Evolutionary conservation across 2,329 filamentous ascomycete genomes (phyloP).

Genomic region (Onygena corvina): DNA sequence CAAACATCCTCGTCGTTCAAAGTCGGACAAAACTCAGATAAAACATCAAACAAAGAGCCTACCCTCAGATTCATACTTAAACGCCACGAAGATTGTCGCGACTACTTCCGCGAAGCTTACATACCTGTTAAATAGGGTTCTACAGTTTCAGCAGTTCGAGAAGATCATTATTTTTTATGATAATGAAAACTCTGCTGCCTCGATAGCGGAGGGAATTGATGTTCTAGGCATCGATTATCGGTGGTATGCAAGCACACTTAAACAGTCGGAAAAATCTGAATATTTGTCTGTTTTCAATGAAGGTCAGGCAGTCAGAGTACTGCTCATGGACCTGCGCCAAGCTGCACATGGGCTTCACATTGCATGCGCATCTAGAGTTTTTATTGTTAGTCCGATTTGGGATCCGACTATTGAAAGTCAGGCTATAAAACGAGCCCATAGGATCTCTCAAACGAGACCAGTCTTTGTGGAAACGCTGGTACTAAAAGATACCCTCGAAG

Average conservation of each 20-base stretch:
- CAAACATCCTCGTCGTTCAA: constrained; percentile 19
- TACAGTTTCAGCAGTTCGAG: constrained; percentile 55
- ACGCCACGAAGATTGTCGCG: constrained; percentile 53
- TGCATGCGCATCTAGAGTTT: constrained; percentile 68
- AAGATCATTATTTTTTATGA: constrained; percentile 93
- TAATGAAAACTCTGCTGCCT: constrained; percentile 73
- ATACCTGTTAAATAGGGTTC: constrained; percentile 65
- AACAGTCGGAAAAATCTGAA: constrained; percentile 51
- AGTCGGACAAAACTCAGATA: constrained; percentile 21
- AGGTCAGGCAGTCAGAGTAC: constrained; percentile 55
- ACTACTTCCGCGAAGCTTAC: constrained; percentile 79
- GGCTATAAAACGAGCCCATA: constrained; percentile 77
- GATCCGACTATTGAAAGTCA: constrained; percentile 76
- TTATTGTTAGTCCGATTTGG: constrained; percentile 80
- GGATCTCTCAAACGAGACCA: constrained; percentile 67
- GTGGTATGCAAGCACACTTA: constrained; percentile 46
- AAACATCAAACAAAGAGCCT: constrained; percentile 22
- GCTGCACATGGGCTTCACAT: constrained; percentile 83
- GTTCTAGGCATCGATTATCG: constrained; percentile 52
- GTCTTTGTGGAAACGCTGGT: constrained; percentile 82
- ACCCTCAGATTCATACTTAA: constrained; percentile 41
- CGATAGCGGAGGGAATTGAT: constrained; percentile 72
- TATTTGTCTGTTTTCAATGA: constrained; percentile 72
- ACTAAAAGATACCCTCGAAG: constrained; percentile 66
- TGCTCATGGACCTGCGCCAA: constrained; percentile 84